Evolutionary conservation across 2,329 filamentous ascomycete species (phyloP).

Genomic region (Aspergillus sp.): DNA sequence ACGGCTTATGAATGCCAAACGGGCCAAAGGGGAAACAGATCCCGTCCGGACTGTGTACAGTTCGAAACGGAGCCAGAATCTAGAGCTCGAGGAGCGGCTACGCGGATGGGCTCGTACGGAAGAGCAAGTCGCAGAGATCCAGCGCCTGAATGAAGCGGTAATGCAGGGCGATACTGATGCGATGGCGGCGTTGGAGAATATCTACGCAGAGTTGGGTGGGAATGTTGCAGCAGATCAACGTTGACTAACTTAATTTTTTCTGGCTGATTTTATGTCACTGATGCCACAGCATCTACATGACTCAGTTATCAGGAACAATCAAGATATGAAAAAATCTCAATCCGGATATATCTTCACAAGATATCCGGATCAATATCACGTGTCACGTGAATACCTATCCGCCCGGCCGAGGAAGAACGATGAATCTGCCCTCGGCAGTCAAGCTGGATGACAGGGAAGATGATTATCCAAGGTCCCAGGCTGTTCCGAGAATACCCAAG

Average conservation of each 20-base stretch:
- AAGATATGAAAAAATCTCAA: too few relatives aligned
- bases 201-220: conserved; percentile 26
- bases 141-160: conserved; percentile 31
- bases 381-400: too few relatives aligned
- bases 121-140: conserved; percentile 31
- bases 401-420: not conserved
- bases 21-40: conserved; percentile 60
- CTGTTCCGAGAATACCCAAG: too few relatives aligned
- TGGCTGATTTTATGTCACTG: not conserved
- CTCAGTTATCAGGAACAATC: too few relatives aligned
- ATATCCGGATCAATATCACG: too few relatives aligned
- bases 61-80: conserved; percentile 25
- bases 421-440: not conserved
- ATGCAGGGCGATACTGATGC: conserved; percentile 33
- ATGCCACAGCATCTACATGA: not conserved
- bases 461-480: too few relatives aligned
- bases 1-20: conserved; percentile 61
- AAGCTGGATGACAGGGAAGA: too few relatives aligned
- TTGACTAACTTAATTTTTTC: not conserved
- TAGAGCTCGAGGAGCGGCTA: conserved; percentile 21
- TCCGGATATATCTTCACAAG: too few relatives aligned
- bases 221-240: not conserved
- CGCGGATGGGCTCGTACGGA: conserved; percentile 35
- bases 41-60: conserved; percentile 59
- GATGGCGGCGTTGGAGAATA: conserved; percentile 28